These are phyloP conservation scores for Parietichytrium sp. DNA, from an alignment of 108 stramenopile genomes.

Conservation along the genomic window DNA sequence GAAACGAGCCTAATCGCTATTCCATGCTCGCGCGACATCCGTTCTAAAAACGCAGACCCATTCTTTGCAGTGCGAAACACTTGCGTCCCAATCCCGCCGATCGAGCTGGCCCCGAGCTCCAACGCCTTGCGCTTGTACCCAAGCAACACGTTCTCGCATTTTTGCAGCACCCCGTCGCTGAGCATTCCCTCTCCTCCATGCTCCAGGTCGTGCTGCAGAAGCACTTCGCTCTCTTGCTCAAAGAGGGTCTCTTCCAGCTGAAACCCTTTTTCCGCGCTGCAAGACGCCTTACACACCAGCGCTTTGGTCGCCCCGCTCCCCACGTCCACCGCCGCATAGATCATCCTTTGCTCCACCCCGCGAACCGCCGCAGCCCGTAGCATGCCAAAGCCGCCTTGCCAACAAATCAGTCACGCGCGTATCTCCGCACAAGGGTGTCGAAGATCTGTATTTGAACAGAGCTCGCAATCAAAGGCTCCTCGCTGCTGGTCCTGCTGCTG, in stretches of 20 bases:
- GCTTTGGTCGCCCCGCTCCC: conserved; percentile 35
- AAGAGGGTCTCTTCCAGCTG: neutral
- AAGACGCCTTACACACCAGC: neutral
- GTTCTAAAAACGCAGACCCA: neutral
- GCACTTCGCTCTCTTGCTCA: conserved; percentile 14
- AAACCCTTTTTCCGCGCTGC: neutral
- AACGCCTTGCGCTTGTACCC: neutral
- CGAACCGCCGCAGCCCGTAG: no score
- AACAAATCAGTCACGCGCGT: no score
- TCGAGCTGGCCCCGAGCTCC: neutral
- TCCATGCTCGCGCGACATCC: neutral
- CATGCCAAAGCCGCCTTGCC: no score
- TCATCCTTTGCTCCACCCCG: no score
- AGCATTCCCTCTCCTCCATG: neutral
- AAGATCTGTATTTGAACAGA: no score
- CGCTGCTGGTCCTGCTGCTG: no score
- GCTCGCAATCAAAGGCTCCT: no score
- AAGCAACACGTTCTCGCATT: neutral
- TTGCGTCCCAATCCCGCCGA: neutral
- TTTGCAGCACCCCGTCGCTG: neutral
- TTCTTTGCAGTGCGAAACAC: neutral
- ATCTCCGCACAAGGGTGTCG: no score
- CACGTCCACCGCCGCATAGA: conserved; percentile 35
- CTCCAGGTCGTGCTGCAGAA: conserved; percentile 26
- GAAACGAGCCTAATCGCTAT: neutral